A percentile compares a stretch with the other conserved stretches of the same genome.
phyloP scores from a whole-genome alignment of 805 yeast species.

The Lachancea sp. region DNA sequence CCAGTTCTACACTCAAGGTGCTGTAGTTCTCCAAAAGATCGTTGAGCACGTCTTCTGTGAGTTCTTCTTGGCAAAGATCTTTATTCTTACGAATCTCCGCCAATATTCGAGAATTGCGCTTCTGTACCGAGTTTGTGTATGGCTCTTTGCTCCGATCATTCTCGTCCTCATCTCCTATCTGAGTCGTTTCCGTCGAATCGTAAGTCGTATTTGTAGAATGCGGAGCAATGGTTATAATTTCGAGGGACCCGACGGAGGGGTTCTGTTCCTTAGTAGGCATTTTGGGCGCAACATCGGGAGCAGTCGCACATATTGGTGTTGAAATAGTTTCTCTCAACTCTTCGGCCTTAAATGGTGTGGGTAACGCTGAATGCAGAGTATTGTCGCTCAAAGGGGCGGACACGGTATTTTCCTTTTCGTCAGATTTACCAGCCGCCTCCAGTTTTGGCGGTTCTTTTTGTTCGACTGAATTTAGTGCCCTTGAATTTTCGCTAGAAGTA shows the following conservation, averaged over 20 bases:
- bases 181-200: neutral
- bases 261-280: slow-evolving; percentile 3
- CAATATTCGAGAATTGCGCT: neutral
- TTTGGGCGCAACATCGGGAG: slow-evolving; percentile 1
- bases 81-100: neutral
- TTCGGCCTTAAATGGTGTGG: neutral
- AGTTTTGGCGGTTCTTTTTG: neutral
- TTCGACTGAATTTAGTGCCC: neutral
- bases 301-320: neutral
- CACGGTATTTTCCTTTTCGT: slow-evolving; percentile 1
- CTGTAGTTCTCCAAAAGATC: slow-evolving; percentile 12
- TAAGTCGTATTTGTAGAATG: neutral
- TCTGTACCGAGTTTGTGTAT: neutral
- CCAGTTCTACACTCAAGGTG: slow-evolving; percentile 8
- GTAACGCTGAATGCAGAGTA: neutral
- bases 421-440: neutral
- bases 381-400: neutral
- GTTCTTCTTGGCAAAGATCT: neutral
- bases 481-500: neutral
- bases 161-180: neutral
- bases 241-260: slow-evolving; percentile 5
- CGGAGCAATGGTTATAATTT: neutral
- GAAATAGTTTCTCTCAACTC: neutral
- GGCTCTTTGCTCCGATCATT: neutral
- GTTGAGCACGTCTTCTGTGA: slow-evolving; percentile 10